Evolutionary conservation across 139 green algal species (phyloP).

Genomic region (Dunaliella primolecta): DNA sequence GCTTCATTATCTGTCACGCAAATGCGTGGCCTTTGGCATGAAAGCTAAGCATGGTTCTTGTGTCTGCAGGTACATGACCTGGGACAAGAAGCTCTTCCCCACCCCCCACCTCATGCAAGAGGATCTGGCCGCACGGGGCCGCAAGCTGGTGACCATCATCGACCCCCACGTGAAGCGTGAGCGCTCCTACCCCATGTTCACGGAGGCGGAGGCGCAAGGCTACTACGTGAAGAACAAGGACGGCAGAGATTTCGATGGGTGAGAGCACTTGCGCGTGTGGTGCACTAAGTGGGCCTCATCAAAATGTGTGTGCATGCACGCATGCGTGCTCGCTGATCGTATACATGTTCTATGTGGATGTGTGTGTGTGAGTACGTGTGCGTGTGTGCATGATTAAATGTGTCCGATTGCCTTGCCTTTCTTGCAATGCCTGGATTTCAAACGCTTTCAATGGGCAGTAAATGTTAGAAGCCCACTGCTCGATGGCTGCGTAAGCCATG

Average conservation of each 20-base stretch:
- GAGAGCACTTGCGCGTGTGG: background rate
- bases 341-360: background rate
- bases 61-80: constrained; percentile 91
- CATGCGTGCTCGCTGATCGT: background rate
- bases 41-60: too few relatives aligned
- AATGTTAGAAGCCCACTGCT: too few relatives aligned
- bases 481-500: too few relatives aligned
- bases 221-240: constrained; percentile 88
- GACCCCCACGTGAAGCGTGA: constrained; percentile 98
- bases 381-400: too few relatives aligned
- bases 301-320: background rate
- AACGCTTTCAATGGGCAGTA: too few relatives aligned
- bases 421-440: too few relatives aligned
- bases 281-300: background rate
- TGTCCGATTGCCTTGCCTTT: too few relatives aligned
- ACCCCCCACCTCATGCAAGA: constrained; percentile 59
- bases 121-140: constrained; percentile 64
- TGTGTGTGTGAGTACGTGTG: too few relatives aligned
- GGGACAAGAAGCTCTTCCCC: constrained; percentile 88
- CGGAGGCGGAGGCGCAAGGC: constrained; percentile 70
- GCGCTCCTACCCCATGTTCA: constrained; percentile 79
- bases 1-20: too few relatives aligned
- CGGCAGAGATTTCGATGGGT: constrained; percentile 88
- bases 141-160: constrained; percentile 96
- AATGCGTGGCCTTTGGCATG: too few relatives aligned